Conservation (phyloP, 1,284 basidiomycete genomes). For the Calocybe gambosa region DNA sequence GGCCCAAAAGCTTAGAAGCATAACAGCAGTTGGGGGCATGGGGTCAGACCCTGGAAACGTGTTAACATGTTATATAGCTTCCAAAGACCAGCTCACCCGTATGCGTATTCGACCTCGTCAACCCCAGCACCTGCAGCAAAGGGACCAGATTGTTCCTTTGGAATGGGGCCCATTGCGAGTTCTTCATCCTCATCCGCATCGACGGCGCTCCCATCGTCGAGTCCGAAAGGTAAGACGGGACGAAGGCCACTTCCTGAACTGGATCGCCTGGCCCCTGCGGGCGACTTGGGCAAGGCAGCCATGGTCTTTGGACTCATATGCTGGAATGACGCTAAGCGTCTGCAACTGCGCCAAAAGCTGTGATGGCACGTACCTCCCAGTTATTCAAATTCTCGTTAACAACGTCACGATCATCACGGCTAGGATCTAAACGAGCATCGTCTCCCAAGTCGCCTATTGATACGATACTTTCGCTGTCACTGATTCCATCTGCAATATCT, state of each 20-base stretch:
- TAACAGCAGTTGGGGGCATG: background rate
- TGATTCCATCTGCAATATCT: slow-evolving; percentile 75
- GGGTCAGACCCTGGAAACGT: background rate
- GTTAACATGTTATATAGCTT: background rate
- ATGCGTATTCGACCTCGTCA: slow-evolving; percentile 83
- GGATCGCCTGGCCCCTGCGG: slow-evolving; percentile 69
- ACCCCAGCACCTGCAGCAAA: slow-evolving; percentile 75
- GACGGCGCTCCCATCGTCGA: slow-evolving; percentile 67
- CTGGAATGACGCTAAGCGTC: slow-evolving; percentile 31
- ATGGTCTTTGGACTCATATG: slow-evolving; percentile 93
- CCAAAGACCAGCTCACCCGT: slow-evolving; percentile 53
- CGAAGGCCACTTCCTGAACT: slow-evolving; percentile 77
- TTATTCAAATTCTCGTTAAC: slow-evolving; percentile 82
- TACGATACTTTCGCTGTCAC: slow-evolving; percentile 85
- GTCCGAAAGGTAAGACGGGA: slow-evolving; percentile 74
- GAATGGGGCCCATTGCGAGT: slow-evolving; percentile 68
- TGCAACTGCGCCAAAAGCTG: slow-evolving; percentile 5
- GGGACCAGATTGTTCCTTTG: slow-evolving; percentile 63
- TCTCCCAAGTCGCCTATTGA: slow-evolving; percentile 83
- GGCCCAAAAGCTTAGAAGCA: too few relatives aligned
- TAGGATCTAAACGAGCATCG: slow-evolving; percentile 60
- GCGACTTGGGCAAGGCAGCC: slow-evolving; percentile 84
- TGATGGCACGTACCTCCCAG: slow-evolving; percentile 67
- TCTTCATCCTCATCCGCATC: slow-evolving; percentile 57
- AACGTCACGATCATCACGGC: slow-evolving; percentile 53